These are phyloP conservation scores for Pseudopyricularia cyperi DNA, from an alignment of 2,329 filamentous ascomycete genomes.

Conservation along the genomic window DNA sequence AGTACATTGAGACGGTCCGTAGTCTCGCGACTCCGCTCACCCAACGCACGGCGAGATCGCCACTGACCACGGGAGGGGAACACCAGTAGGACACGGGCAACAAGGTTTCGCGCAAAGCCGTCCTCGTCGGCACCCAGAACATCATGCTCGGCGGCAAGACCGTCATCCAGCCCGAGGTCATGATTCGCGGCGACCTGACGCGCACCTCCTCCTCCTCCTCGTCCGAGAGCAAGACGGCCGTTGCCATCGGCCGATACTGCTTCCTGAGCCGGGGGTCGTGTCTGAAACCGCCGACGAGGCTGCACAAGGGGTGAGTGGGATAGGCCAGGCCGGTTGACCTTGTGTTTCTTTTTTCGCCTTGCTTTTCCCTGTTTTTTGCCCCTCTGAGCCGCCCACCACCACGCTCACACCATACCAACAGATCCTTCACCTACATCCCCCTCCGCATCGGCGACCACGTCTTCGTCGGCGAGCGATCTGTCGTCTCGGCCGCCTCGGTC, in stretches of 20 bases:
- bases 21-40: background rate
- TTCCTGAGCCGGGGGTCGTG: constrained; percentile 70
- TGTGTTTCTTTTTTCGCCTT: background rate
- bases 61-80: background rate
- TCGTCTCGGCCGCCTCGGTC: constrained; percentile 73
- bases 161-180: constrained; percentile 88
- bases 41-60: background rate
- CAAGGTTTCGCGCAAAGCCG: constrained; percentile 87
- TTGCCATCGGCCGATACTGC: constrained; percentile 83
- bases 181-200: constrained; percentile 81
- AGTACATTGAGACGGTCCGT: constrained; percentile 91
- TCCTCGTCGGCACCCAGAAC: constrained; percentile 89
- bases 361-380: background rate
- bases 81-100: constrained; percentile 79
- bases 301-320: constrained; percentile 54
- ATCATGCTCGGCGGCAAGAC: constrained; percentile 96
- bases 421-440: constrained; percentile 66
- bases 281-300: constrained; percentile 68
- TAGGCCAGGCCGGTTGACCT: background rate
- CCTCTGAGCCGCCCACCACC: background rate
- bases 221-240: constrained; percentile 47
- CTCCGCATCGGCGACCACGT: constrained; percentile 92
- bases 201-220: constrained; percentile 35
- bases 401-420: constrained; percentile 11
- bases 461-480: constrained; percentile 63